These are phyloP conservation scores for Chytriomyces sp. DNA, from an alignment of 192 early-diverging fungal species.

Conservation along the genomic window DNA sequence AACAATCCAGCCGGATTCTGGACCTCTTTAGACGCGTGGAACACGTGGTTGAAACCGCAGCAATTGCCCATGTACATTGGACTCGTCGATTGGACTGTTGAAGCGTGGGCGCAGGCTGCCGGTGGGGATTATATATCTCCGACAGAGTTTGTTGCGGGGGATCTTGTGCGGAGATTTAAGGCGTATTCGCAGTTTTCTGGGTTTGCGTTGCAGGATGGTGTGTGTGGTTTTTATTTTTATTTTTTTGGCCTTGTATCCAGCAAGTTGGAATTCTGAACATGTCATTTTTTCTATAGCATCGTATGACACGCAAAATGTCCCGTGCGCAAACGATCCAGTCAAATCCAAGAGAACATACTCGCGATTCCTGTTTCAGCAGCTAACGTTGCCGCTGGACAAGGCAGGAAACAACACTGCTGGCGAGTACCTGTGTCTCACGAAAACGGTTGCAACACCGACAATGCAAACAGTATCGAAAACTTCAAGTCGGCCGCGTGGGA, in stretches of 20 bases:
- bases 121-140: slow-evolving; percentile 41
- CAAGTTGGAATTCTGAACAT: neutral
- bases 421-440: neutral
- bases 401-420: neutral
- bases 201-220: slow-evolving; percentile 34
- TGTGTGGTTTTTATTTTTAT: neutral
- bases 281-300: neutral
- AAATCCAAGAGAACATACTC: slow-evolving; percentile 5
- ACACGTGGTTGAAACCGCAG: neutral
- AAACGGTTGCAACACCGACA: neutral
- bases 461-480: neutral
- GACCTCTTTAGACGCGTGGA: slow-evolving; percentile 25
- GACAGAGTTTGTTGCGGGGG: neutral
- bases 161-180: slow-evolving; percentile 8
- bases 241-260: neutral
- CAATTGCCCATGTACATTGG: slow-evolving; percentile 19
- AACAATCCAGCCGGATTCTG: slow-evolving; percentile 45
- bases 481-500: too few species aligned
- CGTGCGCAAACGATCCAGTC: slow-evolving; percentile 17
- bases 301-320: slow-evolving; percentile 33
- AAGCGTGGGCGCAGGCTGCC: slow-evolving; percentile 37
- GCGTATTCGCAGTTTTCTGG: slow-evolving; percentile 25
- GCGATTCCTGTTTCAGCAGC: neutral
- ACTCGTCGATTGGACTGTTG: slow-evolving; percentile 31
- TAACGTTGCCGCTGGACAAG: neutral